Conservation (phyloP, 352 stramenopile species). For the Phytophthora tentaculata region DNA sequence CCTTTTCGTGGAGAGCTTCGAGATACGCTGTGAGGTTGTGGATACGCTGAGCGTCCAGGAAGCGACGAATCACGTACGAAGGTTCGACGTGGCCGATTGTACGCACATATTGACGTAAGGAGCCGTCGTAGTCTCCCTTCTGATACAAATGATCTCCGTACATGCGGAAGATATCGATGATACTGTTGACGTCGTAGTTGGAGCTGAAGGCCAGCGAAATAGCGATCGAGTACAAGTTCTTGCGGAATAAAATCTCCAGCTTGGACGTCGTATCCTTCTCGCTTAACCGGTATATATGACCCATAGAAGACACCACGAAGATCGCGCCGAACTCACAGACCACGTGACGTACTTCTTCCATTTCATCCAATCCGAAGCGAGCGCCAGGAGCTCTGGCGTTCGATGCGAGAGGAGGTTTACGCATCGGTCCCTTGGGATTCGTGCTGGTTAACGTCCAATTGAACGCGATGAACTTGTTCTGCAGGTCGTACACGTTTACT, state of each 20-base stretch:
- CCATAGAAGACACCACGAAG: slow-evolving; percentile 87
- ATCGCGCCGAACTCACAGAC: slow-evolving; percentile 88
- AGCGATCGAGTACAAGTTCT: slow-evolving; percentile 97
- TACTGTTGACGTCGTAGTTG: slow-evolving; percentile 94
- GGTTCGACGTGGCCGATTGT: slow-evolving; percentile 98
- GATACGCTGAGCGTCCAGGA: slow-evolving; percentile 97
- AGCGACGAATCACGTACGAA: slow-evolving; percentile 98
- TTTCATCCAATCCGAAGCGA: slow-evolving; percentile 83
- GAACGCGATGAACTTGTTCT: slow-evolving; percentile 94
- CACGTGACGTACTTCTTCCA: slow-evolving; percentile 89
- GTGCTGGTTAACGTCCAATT: slow-evolving; percentile 88
- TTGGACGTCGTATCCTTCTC: slow-evolving; percentile 97
- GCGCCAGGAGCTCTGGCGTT: slow-evolving; percentile 56
- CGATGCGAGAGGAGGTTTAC: slow-evolving; percentile 38
- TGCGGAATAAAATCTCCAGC: slow-evolving; percentile 96
- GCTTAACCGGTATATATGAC: slow-evolving; percentile 92
- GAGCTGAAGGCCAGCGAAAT: slow-evolving; percentile 97
- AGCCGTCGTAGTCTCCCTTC: slow-evolving; percentile 96
- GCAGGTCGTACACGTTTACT: slow-evolving; percentile 92
- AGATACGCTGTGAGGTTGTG: slow-evolving; percentile 97
- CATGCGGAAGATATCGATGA: slow-evolving; percentile 96
- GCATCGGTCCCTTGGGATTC: slow-evolving; percentile 37
- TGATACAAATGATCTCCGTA: slow-evolving; percentile 99
- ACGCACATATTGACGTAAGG: slow-evolving; percentile 96
- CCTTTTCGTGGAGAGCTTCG: slow-evolving; percentile 93